These are phyloP conservation scores for Zoysia matrella DNA, from an alignment of 202 grass and related monocot species.

Conservation along the genomic window DNA sequence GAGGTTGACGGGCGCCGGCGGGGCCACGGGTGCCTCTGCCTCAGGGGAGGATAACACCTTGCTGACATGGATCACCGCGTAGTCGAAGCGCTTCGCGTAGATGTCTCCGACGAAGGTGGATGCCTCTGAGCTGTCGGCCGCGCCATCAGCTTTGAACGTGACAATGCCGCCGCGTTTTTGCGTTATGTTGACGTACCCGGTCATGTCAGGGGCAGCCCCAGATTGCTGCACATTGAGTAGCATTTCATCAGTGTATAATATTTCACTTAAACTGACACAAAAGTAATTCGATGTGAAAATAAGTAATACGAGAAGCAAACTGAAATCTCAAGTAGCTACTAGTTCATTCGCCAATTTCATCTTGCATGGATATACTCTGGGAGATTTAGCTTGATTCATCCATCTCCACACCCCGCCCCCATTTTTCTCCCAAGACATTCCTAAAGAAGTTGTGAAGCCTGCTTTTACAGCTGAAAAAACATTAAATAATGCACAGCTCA, in stretches of 20 bases:
- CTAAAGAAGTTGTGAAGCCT: neutral
- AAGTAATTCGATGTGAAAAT: neutral
- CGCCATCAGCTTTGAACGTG: slow-evolving; percentile 69
- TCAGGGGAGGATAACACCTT: slow-evolving; percentile 70
- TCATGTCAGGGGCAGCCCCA: slow-evolving; percentile 73
- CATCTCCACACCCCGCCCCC: no score
- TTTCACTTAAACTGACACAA: neutral
- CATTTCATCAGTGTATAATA: neutral
- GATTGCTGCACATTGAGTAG: slow-evolving; percentile 62
- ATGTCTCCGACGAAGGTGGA: slow-evolving; percentile 71
- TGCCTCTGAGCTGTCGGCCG: slow-evolving; percentile 40
- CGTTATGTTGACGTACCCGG: slow-evolving; percentile 94
- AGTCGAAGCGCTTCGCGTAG: slow-evolving; percentile 79
- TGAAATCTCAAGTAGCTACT: neutral
- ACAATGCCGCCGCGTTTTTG: slow-evolving; percentile 77
- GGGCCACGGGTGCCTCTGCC: slow-evolving; percentile 82
- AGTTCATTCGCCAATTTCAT: neutral
- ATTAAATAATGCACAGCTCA: neutral
- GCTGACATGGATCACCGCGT: slow-evolving; percentile 75
- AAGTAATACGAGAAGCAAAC: neutral
- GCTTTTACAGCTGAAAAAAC: neutral
- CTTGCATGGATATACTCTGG: neutral
- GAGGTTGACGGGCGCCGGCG: slow-evolving; percentile 74
- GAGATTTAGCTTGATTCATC: no score
- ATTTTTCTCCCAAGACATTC: neutral